phyloP scores from a whole-genome alignment of 352 stramenopile species.

The Globisporangium viniferum region DNA sequence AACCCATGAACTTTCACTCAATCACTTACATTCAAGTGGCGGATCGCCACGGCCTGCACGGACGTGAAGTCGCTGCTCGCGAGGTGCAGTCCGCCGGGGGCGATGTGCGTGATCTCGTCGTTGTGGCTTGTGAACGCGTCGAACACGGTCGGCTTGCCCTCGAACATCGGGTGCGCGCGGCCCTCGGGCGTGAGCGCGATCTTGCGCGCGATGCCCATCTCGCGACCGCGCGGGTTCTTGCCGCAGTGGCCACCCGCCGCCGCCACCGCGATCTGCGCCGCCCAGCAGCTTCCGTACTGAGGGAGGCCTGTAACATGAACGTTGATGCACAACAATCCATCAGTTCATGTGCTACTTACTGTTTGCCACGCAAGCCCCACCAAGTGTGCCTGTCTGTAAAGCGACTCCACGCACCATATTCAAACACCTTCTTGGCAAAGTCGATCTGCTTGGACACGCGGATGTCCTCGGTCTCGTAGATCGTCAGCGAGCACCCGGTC shows the following conservation, averaged over 20 bases:
- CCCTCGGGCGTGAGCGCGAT: constrained; percentile 72
- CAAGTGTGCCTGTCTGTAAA: too few species aligned
- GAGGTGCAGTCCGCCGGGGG: constrained; percentile 50
- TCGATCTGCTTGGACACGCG: constrained; percentile 74
- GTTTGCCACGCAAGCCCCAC: too few species aligned
- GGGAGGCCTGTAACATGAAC: constrained; percentile 37
- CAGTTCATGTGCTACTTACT: background rate
- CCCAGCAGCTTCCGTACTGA: constrained; percentile 83
- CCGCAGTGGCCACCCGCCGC: constrained; percentile 61
- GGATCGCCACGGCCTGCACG: constrained; percentile 71
- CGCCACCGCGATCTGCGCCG: constrained; percentile 71
- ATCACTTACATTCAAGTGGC: constrained; percentile 47
- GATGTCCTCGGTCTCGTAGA: constrained; percentile 52
- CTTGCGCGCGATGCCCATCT: constrained; percentile 79
- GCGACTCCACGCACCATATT: constrained; percentile 31
- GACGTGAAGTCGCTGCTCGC: constrained; percentile 66
- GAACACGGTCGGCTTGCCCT: constrained; percentile 78
- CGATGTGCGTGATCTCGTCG: constrained; percentile 78
- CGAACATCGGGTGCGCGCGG: constrained; percentile 76
- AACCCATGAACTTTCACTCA: too few species aligned
- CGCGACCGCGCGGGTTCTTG: constrained; percentile 60
- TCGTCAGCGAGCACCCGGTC: constrained; percentile 75
- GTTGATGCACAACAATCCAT: background rate
- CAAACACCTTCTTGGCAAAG: constrained; percentile 65
- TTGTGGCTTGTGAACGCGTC: constrained; percentile 82